A percentile compares a stretch with the other conserved stretches of the same genome.
These are phyloP conservation scores for Trypanosoma mega DNA, from an alignment of 208 protist genomes.

Conservation along the genomic window DNA sequence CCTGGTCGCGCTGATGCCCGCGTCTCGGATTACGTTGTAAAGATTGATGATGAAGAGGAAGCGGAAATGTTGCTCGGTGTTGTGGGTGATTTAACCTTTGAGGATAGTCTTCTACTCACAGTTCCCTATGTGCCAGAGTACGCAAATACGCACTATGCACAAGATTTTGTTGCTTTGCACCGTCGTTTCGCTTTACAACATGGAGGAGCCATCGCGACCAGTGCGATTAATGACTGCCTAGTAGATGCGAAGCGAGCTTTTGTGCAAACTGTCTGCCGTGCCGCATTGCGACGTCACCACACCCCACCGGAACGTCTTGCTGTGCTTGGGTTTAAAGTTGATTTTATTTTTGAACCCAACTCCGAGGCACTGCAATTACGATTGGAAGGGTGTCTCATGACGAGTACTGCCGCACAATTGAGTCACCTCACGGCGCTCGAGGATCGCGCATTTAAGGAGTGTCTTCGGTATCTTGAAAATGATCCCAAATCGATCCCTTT, in stretches of 20 bases:
- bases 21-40: slow-evolving; percentile 68
- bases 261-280: slow-evolving; percentile 61
- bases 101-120: slow-evolving; percentile 75
- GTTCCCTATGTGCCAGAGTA: slow-evolving; percentile 79
- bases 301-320: slow-evolving; percentile 33
- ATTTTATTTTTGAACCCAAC: slow-evolving; percentile 78
- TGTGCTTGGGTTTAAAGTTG: slow-evolving; percentile 59
- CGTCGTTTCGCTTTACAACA: slow-evolving; percentile 55
- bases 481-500: slow-evolving; percentile 1
- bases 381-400: slow-evolving; percentile 79
- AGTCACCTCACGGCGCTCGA: slow-evolving; percentile 40
- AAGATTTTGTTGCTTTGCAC: slow-evolving; percentile 68
- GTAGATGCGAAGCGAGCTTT: slow-evolving; percentile 80
- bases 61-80: slow-evolving; percentile 86
- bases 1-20: background rate
- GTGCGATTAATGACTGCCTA: slow-evolving; percentile 72
- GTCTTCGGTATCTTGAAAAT: slow-evolving; percentile 42
- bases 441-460: slow-evolving; percentile 69
- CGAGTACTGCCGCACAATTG: slow-evolving; percentile 32
- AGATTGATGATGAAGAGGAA: slow-evolving; percentile 89
- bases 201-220: slow-evolving; percentile 37
- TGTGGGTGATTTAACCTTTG: slow-evolving; percentile 51
- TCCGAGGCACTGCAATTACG: slow-evolving; percentile 71
- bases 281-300: slow-evolving; percentile 45
- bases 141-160: slow-evolving; percentile 57